Evolutionary conservation across 371 early-diverging fungal genomes (phyloP).

Genomic region (Sporodiniella umbellata): DNA sequence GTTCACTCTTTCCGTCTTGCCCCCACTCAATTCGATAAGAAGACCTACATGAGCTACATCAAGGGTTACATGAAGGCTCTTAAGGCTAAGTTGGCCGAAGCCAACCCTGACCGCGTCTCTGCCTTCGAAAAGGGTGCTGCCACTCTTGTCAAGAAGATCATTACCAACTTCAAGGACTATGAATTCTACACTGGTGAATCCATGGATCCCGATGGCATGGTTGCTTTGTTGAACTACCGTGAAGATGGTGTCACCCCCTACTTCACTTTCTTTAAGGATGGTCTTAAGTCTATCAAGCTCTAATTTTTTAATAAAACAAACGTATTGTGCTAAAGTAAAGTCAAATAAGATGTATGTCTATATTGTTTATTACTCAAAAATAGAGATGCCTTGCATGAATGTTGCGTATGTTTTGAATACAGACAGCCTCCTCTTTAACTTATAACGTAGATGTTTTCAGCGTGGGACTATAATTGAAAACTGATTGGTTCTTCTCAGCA

Average conservation of each 20-base stretch:
- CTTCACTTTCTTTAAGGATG: constrained; percentile 92
- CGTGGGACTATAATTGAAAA: too few species aligned
- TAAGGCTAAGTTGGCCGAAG: constrained; percentile 58
- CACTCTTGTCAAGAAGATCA: constrained; percentile 73
- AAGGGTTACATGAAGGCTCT: constrained; percentile 91
- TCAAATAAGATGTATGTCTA: too few species aligned
- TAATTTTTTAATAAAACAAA: constrained; percentile 14
- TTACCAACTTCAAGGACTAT: constrained; percentile 83
- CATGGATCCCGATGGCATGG: constrained; percentile 89
- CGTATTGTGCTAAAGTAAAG: too few species aligned
- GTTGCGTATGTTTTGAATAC: too few species aligned
- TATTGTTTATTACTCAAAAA: too few species aligned
- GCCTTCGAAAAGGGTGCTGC: constrained; percentile 68
- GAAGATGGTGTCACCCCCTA: constrained; percentile 91
- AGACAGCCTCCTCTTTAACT: too few species aligned
- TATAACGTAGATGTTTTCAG: too few species aligned
- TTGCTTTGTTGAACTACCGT: constrained; percentile 92
- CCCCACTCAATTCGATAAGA: constrained; percentile 85
- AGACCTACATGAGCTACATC: constrained; percentile 87
- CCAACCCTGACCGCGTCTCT: constrained; percentile 66
- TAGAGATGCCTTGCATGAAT: too few species aligned
- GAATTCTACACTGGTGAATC: constrained; percentile 89
- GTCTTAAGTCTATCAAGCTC: constrained; percentile 78
- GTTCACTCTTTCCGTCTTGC: constrained; percentile 79
- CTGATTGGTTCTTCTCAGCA: too few species aligned